phyloP scores from a whole-genome alignment of 768 basidiomycete species.

The Lepiota subincarnata region DNA sequence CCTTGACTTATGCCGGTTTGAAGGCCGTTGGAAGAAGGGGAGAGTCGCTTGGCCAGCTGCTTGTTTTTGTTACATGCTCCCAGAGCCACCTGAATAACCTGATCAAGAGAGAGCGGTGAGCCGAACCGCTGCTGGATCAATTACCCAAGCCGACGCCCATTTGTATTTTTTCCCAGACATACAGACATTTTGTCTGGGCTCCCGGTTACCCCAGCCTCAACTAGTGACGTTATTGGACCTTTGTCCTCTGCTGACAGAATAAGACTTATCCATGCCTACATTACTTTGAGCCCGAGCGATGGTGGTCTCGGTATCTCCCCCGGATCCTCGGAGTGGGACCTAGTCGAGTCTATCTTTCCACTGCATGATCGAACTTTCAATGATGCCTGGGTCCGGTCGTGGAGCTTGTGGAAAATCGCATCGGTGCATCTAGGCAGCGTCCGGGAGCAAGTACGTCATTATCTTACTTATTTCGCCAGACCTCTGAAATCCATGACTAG shows the following conservation, averaged over 20 bases:
- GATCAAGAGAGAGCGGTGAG: slow-evolving; percentile 72
- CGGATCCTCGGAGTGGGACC: slow-evolving; percentile 67
- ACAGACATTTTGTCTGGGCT: slow-evolving; percentile 76
- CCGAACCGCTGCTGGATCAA: slow-evolving; percentile 6
- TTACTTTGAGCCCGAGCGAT: slow-evolving; percentile 67
- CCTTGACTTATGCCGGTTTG: slow-evolving; percentile 59
- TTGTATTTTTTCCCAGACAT: slow-evolving; percentile 38
- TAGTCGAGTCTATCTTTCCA: slow-evolving; percentile 76
- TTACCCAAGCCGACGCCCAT: not conserved
- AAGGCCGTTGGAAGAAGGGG: slow-evolving; percentile 73
- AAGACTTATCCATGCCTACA: slow-evolving; percentile 68
- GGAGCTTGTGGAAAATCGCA: slow-evolving; percentile 64
- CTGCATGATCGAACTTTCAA: slow-evolving; percentile 85
- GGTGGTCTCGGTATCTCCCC: slow-evolving; percentile 84
- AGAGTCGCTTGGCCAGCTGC: slow-evolving; percentile 68
- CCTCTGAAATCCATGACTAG: slow-evolving; percentile 18
- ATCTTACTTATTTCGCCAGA: not conserved
- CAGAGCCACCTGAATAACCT: slow-evolving; percentile 56
- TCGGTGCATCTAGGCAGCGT: slow-evolving; percentile 65
- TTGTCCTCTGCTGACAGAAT: slow-evolving; percentile 74
- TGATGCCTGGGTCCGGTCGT: slow-evolving; percentile 69
- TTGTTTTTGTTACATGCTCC: slow-evolving; percentile 74
- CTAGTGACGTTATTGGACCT: slow-evolving; percentile 39
- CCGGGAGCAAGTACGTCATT: slow-evolving; percentile 53
- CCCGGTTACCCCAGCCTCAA: slow-evolving; percentile 47